Evolutionary conservation across 768 basidiomycete genomes (phyloP), one percentile per base, ranked within the genome.

Genomic region (Imleria badia): DNA sequence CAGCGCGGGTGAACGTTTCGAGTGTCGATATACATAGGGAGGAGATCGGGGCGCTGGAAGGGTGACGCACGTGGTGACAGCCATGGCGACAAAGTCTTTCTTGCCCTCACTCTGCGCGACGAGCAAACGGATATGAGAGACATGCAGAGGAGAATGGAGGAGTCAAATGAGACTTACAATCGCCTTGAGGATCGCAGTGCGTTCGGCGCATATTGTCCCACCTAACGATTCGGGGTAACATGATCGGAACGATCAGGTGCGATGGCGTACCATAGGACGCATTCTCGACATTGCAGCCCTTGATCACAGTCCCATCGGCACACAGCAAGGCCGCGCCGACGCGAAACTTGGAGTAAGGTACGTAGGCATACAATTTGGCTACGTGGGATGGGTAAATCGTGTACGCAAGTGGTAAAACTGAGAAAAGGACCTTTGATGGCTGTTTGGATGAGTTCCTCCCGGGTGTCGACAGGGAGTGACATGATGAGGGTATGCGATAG

Each of bases 101-200:
- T 71, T 83, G 4, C 92, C 91, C 54, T 93, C 89, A 71, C 91
- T 94, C 94, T 94, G 59, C 19, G 17, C 41, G n/a, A 45, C 31
- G 14, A 46, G 3, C 3, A 30, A 44, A 9, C 44, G 12, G 34
- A 19, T 11, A 19, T 20, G 38, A 9, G 17, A 13, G 39, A 13
- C 26, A n/a, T n/a, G n/a, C n/a, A n/a, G n/a, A n/a, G n/a, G 33
- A 41, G 45, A 17, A 38, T 10, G 22, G 11, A 5, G 40, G 11
- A 3, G 9, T 13, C 31, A 23, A 12, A 22, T 5, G 29, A 23
- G 34, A 49, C 91, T 71, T 58, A 95, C 94, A 20, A 89, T 85
- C 26, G 93, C 95, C 70, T 97, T 97, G n/a, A 94, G 88, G 50
- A 99, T 76, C 0, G 95, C 95, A 0, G 96, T 98, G 30, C 95